Percentiles rank a stretch among this genome's conserved stretches.
Conservation (phyloP, 176 grass and related monocot genomes). For the Miscanthus lutarioriparius region DNA sequence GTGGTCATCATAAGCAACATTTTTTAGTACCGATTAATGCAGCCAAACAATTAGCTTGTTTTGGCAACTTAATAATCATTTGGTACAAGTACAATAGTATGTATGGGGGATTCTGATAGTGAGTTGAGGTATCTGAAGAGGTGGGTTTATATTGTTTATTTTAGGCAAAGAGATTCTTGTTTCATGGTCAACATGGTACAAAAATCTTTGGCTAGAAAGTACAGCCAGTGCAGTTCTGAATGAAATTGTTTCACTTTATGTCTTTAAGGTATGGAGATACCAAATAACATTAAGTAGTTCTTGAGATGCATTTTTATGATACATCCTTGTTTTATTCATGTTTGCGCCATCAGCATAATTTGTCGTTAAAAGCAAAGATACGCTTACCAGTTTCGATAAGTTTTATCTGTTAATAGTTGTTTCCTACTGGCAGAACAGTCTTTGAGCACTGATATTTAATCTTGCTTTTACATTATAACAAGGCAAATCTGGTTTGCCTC, state of each 20-base stretch:
- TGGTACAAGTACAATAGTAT: neutral
- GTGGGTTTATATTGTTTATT: neutral
- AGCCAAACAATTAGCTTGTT: neutral
- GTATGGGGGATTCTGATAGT: neutral
- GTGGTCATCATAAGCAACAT: neutral
- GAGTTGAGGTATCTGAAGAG: neutral
- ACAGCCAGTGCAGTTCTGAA: neutral
- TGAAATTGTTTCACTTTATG: neutral
- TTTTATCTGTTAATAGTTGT: neutral
- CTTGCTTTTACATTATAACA: neutral
- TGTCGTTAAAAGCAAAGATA: neutral
- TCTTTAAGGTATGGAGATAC: neutral
- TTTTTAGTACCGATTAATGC: neutral
- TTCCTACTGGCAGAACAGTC: neutral
- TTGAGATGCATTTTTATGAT: conserved; percentile 25
- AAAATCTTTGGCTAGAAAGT: neutral
- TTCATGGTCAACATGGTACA: conserved; percentile 10
- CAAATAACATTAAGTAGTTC: conserved; percentile 10
- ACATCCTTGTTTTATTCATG: conserved; percentile 9
- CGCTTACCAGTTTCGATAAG: neutral
- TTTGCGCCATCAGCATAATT: neutral
- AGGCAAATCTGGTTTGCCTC: neutral
- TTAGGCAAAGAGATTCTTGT: neutral
- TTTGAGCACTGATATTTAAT: neutral
- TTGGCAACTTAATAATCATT: neutral